Base-by-base conservation (phyloP, 108 stramenopile species). In the Cyclostephanos tholiformis region DNA sequence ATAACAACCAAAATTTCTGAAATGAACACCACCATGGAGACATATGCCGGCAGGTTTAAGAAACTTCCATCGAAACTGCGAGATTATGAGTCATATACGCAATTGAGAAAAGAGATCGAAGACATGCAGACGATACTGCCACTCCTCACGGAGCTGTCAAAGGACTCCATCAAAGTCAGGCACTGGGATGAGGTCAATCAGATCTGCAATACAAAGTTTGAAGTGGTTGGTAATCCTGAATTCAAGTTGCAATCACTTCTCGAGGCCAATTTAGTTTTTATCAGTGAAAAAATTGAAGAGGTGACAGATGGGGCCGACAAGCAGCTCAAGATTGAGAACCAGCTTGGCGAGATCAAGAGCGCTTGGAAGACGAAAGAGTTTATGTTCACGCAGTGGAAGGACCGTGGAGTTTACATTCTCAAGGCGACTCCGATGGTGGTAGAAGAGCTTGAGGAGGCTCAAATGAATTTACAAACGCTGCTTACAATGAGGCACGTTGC, bases 371-470 rank as follows among this genome's bases (percentile, higher is more conserved):
- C 72, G 19, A 80, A 82, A 56, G 85, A 84, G 39, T 94, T 96
- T 66, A 57, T 65, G 16, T 96, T 96, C 71, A 65, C 65, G 50
- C 91, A 94, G 55, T 95, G 93, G 92, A 96, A 95, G 69, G 86
- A 85, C 10, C 73, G 94, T 30, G 88, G 84, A 7, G 81, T 95
- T 51, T 84, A 91, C 60, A 86, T 92, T 17, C 85, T 95, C 35
- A 90, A 91, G 64, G 88, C 83, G 22, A 91, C 93, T 16, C 86
- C 90, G 16, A 53, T 77, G 75, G 83, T 94, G 27, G 89, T 91
- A 55, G 96, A 96, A 75, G 96, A 95, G 66, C 86, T 96, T n/a
- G 96, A 96, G 66, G 94, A 96, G 79, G 69, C 86, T 5, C 90
- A 94, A 74, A 91, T 94, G 93, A 87, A 89, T 58, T 63, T 96